Base-by-base conservation (phyloP, 1,284 basidiomycete species). In the Sanghuangporus baumii region DNA sequence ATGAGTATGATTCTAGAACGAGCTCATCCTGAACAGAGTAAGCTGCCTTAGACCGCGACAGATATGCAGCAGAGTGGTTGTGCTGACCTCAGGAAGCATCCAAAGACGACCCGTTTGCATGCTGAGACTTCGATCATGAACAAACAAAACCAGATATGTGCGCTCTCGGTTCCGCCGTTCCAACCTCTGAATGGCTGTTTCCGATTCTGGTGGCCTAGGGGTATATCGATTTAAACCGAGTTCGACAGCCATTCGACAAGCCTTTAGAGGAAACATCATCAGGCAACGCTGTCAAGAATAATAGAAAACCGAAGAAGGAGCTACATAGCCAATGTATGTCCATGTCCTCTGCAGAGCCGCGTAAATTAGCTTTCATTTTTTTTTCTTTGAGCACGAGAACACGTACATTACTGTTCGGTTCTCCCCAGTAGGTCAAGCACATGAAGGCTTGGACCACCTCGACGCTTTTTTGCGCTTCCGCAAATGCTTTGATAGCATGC, bases 341-440 rank as follows among this genome's bases (percentile, higher is more conserved):
- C 90, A 93, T 9, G 89, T 91, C 50, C 87, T 83, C 88, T 89
- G 69, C 36, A 40, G 26, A 31, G 26, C 26, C 26, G 5, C 26
- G 20, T 8, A n/a, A 23, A 50, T 16, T 50, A 55, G 18, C 4
- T 26, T 26, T 16, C 40, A 34, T 4, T 55, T 26, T 55, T 60
- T 37, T 23, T 26, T 41, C 60, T 31, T 7, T 11, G 20, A 38
- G 18, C 51, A 62, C 40, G 43, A 62, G 50, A 63, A 20, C 18
- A 23, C 54, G 18, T 37, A 89, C 88, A 60, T 83, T 88, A 68
- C 93, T 90, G 66, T 91, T 85, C 41, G 88, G 87, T 70, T 92
- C 91, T 74, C 84, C 89, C 93, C 93, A 94, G 71, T 94, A 94
- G 41, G 88, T 91, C 62, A 93, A 78, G 67, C 91, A 89, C 7